phyloP scores from a whole-genome alignment of 2,329 filamentous ascomycete species.

The Neofusicoccum ribis region DNA sequence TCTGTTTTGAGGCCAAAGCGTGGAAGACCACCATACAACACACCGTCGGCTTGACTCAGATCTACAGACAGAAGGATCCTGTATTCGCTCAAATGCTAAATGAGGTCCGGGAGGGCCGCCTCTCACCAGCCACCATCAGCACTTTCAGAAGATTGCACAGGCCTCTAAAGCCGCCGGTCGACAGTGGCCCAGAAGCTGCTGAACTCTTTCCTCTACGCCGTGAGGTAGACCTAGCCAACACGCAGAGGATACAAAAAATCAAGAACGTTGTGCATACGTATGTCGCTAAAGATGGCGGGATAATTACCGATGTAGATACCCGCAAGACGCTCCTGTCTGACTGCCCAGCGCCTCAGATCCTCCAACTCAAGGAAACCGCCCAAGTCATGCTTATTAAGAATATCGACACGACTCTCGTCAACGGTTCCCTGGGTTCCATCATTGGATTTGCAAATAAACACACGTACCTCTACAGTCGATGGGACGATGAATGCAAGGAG shows the following conservation, averaged over 20 bases:
- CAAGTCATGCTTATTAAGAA: constrained; percentile 21
- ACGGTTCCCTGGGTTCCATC: constrained; percentile 37
- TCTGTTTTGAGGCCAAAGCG: constrained; percentile 52
- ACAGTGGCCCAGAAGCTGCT: neutral
- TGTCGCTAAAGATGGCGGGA: neutral
- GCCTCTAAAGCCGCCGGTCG: neutral
- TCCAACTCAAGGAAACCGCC: neutral
- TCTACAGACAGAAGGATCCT: constrained; percentile 4
- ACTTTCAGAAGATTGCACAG: neutral
- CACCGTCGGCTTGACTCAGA: neutral
- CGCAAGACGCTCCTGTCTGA: neutral
- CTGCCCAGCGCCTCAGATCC: neutral
- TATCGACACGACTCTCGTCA: constrained; percentile 32
- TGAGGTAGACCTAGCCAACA: neutral
- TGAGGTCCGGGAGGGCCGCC: neutral
- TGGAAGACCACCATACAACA: constrained; percentile 41
- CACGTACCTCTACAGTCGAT: neutral
- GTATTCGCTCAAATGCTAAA: neutral
- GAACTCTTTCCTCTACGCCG: constrained; percentile 1
- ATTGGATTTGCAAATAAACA: constrained; percentile 31
- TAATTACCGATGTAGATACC: neutral
- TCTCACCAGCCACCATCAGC: neutral
- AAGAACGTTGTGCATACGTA: neutral
- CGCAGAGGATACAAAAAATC: neutral
- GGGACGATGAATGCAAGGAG: neutral